Evolutionary conservation across 2,329 filamentous ascomycete species (phyloP), one percentile per base, ranked within the genome.

Genomic region (Acephala macrosclerotiorum): DNA sequence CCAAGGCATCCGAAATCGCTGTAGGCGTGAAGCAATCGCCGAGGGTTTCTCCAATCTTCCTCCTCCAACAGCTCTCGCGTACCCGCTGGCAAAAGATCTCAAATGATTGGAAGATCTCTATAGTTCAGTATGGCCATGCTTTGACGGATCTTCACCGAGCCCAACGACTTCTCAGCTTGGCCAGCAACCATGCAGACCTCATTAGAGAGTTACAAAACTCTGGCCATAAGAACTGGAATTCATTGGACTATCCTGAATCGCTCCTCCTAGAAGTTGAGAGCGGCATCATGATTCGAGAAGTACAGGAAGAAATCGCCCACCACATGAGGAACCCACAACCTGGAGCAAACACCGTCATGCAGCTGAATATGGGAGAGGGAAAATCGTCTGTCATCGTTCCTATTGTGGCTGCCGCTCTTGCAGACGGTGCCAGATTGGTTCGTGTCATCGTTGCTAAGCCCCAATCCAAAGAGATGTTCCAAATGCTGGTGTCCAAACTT

Each of bases 281-380:
- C 38, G 82, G 83, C 0, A 80, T 93, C 1, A 71, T 88, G 12
- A 87, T 93, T 9, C 84, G 91, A 0, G 72, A 80, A 0, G 82
- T 86, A 0, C 71, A 73, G 26, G 69, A 60, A 12, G 72, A 83
- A 1, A 87, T 93, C 56, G 86, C 89, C 0, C 53, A 64, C 0
- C 72, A 82, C 20, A 92, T 93, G 85, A 83, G 80, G 2, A 58
- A 70, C 0, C 82, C 83, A 0, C 69, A 73, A 0, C 72, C 72
- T 0, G 73, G 70, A 0, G 25, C 73, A 0, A 91, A 89, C 68
- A 74, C 81, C 0, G 83, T 89, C 0, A 84, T 91, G 79, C 88
- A 91, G 70, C 75, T 92, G 1, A 91, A 91, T 68, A 92, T 92
- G 89, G 90, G 90, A 0, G 84, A 90, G 72, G 90, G 89, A 0